Base-by-base conservation (phyloP, 495 filamentous ascomycete species). In the Thozetella sp. region DNA sequence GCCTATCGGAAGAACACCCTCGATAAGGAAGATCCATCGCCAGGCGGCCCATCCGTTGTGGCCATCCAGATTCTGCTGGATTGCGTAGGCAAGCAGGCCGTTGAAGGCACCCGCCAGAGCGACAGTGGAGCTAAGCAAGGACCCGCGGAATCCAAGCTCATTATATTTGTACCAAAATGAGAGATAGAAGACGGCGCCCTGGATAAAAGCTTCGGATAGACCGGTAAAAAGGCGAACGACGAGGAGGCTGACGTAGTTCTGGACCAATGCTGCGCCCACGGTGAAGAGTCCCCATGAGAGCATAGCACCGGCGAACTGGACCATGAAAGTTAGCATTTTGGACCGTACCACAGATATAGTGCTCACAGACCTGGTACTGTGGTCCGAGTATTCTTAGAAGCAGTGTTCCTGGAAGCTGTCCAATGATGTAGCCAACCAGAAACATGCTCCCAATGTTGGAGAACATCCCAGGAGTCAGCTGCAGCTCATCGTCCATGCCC, bases 81-180 rank as follows among this genome's bases (percentile, higher is more conserved):
- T 78, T 43, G 78, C 83, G 68, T 79, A 86, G 11, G 83, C 85
- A 57, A 87, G 82, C 3, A 81, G 76, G 1, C 86, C 86, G 27
- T 86, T 86, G 65, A 88, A 87, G 11, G 85, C 84, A 2, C 86
- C 86, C 0, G 86, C 84, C 1, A 89, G 65, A 0, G 84, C 84
- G 19, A 82, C 84, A n/a, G 83, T 83, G 19, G 83, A 82, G 17
- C 88, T 73, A 53, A 88, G 80, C 25, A 87, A 56, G 12, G 84
- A 83, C 15, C 87, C 80, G 3, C 86, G 79, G 25, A 86, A 81
- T 11, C 80, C 82, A 19, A 81, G 76, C 63, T 87, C 86, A 1
- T 80, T 76, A 46, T 75, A 79, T 17, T 81, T 78, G 65, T 89
- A 88, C 83, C 84, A 87, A 57, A 87, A 84, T 25, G 83, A 85